Conservation (phyloP, 2,329 filamentous ascomycete genomes). For the Scedosporium aurantiacum region DNA sequence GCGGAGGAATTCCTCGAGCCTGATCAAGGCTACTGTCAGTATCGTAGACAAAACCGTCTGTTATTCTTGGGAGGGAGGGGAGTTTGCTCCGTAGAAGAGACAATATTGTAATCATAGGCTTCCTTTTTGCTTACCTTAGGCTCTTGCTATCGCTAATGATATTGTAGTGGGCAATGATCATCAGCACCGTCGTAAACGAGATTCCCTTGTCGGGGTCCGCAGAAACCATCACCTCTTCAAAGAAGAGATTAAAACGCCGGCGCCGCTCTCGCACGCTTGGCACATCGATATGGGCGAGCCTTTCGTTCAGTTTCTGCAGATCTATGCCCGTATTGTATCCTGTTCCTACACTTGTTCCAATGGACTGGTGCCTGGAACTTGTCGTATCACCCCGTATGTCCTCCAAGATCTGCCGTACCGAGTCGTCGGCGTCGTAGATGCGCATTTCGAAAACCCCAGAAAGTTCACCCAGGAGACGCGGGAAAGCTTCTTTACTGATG, state of each 20-base stretch:
- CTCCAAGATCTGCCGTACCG: conserved; percentile 75
- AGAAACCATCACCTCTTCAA: conserved; percentile 89
- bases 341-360: conserved; percentile 31
- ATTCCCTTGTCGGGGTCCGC: conserved; percentile 85
- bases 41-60: conserved; percentile 12
- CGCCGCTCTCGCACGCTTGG: conserved; percentile 63
- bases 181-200: conserved; percentile 80
- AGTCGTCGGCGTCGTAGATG: conserved; percentile 86
- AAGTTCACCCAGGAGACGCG: conserved; percentile 77
- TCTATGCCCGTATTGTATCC: conserved; percentile 53
- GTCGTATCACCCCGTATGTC: conserved; percentile 55
- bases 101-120: too few relatives aligned
- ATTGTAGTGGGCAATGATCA: conserved; percentile 97
- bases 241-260: conserved; percentile 83
- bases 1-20: conserved; percentile 86
- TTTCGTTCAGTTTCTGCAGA: conserved; percentile 60
- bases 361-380: conserved; percentile 41
- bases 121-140: conserved; percentile 46
- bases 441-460: conserved; percentile 96
- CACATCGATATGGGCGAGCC: conserved; percentile 64
- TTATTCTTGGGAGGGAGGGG: too few relatives aligned
- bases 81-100: too few relatives aligned
- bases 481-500: conserved; percentile 83
- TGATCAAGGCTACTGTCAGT: conserved; percentile 22
- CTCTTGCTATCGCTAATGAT: conserved; percentile 98